Conservation (phyloP, 768 basidiomycete genomes). For the Peribolospora baueri region DNA sequence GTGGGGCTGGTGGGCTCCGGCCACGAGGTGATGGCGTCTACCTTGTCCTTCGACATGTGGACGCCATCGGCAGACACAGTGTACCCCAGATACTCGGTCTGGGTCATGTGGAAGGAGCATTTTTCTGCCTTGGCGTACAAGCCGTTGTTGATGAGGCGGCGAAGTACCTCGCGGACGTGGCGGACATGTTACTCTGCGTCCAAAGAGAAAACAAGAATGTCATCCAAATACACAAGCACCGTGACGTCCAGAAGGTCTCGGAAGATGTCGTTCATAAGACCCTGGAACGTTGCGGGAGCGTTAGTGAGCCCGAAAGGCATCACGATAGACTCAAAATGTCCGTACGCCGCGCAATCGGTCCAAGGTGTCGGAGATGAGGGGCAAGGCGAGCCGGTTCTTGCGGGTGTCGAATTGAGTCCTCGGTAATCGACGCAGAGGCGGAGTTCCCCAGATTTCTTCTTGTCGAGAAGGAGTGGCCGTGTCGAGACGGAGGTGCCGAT, state of each 20-base stretch:
- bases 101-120: constrained; percentile 13
- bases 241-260: constrained; percentile 21
- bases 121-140: constrained; percentile 19
- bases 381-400: constrained; percentile 12
- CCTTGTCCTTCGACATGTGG: constrained; percentile 24
- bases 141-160: constrained; percentile 14
- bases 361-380: constrained; percentile 11
- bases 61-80: constrained; percentile 19
- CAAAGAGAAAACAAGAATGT: constrained; percentile 23
- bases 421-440: constrained; percentile 12
- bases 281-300: constrained; percentile 23
- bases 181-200: constrained; percentile 15
- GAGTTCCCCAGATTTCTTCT: constrained; percentile 5
- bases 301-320: constrained; percentile 19
- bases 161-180: constrained; percentile 19
- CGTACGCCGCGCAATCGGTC: constrained; percentile 7
- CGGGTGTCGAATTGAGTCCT: constrained; percentile 36
- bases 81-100: constrained; percentile 20
- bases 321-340: constrained; percentile 9
- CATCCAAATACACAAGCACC: constrained; percentile 21
- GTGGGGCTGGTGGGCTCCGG: constrained; percentile 18
- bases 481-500: too few relatives aligned
- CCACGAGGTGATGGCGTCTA: constrained; percentile 23
- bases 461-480: constrained; percentile 7
- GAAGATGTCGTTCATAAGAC: constrained; percentile 25